A percentile compares a stretch with the other conserved stretches of the same genome.
Evolutionary conservation across 192 early-diverging fungal genomes (phyloP).

Genomic region (Coemansia sp.): DNA sequence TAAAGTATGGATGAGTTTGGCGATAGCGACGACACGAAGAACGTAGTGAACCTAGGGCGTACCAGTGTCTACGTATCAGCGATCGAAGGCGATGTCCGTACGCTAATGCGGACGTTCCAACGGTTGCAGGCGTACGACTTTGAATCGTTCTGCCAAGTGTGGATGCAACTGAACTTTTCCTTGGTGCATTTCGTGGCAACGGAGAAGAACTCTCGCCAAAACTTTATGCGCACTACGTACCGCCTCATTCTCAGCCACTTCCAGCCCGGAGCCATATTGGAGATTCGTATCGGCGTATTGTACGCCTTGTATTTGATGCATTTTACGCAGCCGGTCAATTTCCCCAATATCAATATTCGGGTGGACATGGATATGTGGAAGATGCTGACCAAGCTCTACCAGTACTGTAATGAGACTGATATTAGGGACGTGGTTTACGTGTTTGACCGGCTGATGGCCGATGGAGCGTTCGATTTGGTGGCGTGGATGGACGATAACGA

Average conservation of each 20-base stretch:
- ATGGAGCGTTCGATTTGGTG: slow-evolving; percentile 53
- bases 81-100: slow-evolving; percentile 50
- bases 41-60: slow-evolving; percentile 48
- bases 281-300: slow-evolving; percentile 54
- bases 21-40: slow-evolving; percentile 45
- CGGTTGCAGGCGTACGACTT: slow-evolving; percentile 50
- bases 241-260: slow-evolving; percentile 50
- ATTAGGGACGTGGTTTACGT: slow-evolving; percentile 50
- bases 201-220: slow-evolving; percentile 56
- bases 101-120: slow-evolving; percentile 54
- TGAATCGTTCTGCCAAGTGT: slow-evolving; percentile 51
- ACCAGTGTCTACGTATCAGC: slow-evolving; percentile 52
- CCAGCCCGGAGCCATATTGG: slow-evolving; percentile 34
- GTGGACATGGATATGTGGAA: slow-evolving; percentile 54
- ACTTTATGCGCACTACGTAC: slow-evolving; percentile 58
- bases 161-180: slow-evolving; percentile 57
- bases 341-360: slow-evolving; percentile 50
- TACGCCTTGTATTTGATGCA: slow-evolving; percentile 59
- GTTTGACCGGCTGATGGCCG: slow-evolving; percentile 45
- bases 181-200: slow-evolving; percentile 60
- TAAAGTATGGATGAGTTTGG: slow-evolving; percentile 18
- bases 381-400: slow-evolving; percentile 41
- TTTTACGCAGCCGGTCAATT: slow-evolving; percentile 59
- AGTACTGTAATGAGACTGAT: slow-evolving; percentile 48
- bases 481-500: slow-evolving; percentile 54